These are phyloP conservation scores for Colletotrichum destructivum DNA, from an alignment of 2,329 filamentous ascomycete species.

Conservation along the genomic window DNA sequence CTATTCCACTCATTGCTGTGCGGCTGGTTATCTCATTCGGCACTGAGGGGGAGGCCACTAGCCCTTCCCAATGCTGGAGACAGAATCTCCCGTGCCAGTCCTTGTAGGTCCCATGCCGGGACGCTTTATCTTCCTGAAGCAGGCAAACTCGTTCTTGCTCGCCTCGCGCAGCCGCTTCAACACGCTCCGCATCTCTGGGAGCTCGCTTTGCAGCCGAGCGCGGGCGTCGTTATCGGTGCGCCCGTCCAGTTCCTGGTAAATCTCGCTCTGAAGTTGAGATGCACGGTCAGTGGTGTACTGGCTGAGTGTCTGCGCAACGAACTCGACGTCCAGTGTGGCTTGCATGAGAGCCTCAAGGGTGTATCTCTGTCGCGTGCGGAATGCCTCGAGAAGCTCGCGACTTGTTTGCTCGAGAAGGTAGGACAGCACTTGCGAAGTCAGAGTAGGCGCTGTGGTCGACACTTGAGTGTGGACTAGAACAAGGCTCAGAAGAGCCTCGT, in stretches of 20 bases:
- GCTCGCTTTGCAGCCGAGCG: constrained; percentile 83
- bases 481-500: constrained; percentile 85
- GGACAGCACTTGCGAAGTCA: constrained; percentile 86
- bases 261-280: constrained; percentile 85
- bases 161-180: constrained; percentile 87
- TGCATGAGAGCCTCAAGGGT: constrained; percentile 90
- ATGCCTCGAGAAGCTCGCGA: constrained; percentile 84
- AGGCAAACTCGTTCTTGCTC: constrained; percentile 89
- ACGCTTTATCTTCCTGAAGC: constrained; percentile 78
- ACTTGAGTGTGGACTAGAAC: constrained; percentile 95
- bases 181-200: constrained; percentile 90
- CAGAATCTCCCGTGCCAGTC: constrained; percentile 52
- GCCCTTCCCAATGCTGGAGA: constrained; percentile 44
- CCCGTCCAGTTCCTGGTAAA: constrained; percentile 91
- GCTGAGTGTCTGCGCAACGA: constrained; percentile 92
- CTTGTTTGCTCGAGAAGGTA: constrained; percentile 89
- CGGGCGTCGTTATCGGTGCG: constrained; percentile 92
- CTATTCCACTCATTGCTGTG: neutral
- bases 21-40: constrained; percentile 17
- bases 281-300: constrained; percentile 91
- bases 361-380: constrained; percentile 78
- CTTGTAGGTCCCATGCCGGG: constrained; percentile 52
- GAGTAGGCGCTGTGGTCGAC: constrained; percentile 81
- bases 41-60: constrained; percentile 40
- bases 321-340: constrained; percentile 96